A percentile compares a stretch with the other conserved stretches of the same genome.
Conservation (phyloP, 441 rosid genomes). For the Melastoma candidum region DNA sequence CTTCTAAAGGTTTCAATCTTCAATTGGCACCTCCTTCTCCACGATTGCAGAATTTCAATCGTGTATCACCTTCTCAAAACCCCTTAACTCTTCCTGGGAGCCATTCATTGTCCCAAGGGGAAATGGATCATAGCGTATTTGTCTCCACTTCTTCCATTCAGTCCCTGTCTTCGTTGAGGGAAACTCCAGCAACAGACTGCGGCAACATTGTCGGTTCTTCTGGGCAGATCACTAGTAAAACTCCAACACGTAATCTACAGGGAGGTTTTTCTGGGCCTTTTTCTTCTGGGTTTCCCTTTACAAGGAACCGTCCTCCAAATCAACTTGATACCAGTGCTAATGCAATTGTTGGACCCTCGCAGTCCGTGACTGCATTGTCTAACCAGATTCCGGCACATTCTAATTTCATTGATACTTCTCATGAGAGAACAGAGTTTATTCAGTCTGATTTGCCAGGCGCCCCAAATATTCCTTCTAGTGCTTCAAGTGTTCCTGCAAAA, state of each 20-base stretch:
- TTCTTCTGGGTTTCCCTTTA: constrained; percentile 11
- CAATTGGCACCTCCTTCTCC: constrained; percentile 86
- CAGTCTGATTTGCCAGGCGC: constrained; percentile 6
- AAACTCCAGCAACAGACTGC: constrained; percentile 9
- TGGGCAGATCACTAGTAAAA: constrained; percentile 9
- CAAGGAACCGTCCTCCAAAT: constrained; percentile 14
- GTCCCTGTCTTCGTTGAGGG: constrained; percentile 7
- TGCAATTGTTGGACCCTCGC: constrained; percentile 24
- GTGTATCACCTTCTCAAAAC: constrained; percentile 27
- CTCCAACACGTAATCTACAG: constrained; percentile 5
- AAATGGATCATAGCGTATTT: constrained; percentile 6
- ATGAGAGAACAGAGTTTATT: constrained; percentile 28
- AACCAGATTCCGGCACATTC: constrained; percentile 30
- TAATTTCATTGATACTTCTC: constrained; percentile 28
- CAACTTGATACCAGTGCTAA: constrained; percentile 12
- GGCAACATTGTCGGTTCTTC: constrained; percentile 6
- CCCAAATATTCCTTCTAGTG: constrained; percentile 1
- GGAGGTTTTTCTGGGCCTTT: constrained; percentile 7
- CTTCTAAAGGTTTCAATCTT: constrained; percentile 68
- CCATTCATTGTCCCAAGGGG: constrained; percentile 9
- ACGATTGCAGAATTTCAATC: constrained; percentile 30
- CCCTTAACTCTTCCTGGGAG: constrained; percentile 23
- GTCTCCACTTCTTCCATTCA: constrained; percentile 6
- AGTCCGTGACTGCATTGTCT: constrained; percentile 23
- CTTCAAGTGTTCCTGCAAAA: constrained; percentile 6